A percentile compares a stretch with the other conserved stretches of the same genome.
These are phyloP conservation scores for Escovopsis sp. DNA, from an alignment of 2,329 filamentous ascomycete genomes.

Conservation along the genomic window DNA sequence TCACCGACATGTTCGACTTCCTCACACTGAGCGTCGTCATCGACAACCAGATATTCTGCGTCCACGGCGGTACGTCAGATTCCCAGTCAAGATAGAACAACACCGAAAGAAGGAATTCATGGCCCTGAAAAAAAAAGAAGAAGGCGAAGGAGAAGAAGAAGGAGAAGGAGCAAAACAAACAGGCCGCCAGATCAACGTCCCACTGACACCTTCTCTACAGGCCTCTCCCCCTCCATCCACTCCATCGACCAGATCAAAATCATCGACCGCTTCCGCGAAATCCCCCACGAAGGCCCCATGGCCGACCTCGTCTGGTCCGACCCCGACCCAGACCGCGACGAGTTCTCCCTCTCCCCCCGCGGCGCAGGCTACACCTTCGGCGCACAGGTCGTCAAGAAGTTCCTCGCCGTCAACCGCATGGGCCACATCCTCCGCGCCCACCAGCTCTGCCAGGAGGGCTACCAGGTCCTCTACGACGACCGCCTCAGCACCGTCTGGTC, in stretches of 20 bases:
- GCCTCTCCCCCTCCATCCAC: slow-evolving; percentile 80
- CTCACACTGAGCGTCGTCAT: slow-evolving; percentile 94
- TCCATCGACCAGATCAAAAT: slow-evolving; percentile 99
- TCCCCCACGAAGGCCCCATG: slow-evolving; percentile 97
- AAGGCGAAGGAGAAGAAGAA: no score
- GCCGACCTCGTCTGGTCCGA: slow-evolving; percentile 99
- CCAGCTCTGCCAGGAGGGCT: slow-evolving; percentile 95
- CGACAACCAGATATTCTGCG: slow-evolving; percentile 97
- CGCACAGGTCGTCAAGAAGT: slow-evolving; percentile 95
- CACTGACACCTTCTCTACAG: slow-evolving; percentile 21
- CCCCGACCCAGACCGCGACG: slow-evolving; percentile 90
- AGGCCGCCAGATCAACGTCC: no score
- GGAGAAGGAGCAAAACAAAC: neutral
- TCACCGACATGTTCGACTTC: slow-evolving; percentile 99
- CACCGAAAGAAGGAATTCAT: no score
- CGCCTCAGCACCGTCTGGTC: slow-evolving; percentile 94
- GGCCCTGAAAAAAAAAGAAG: no score
- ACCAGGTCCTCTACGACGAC: slow-evolving; percentile 93
- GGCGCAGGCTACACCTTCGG: slow-evolving; percentile 97
- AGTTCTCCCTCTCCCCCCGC: slow-evolving; percentile 85
- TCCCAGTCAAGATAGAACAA: no score
- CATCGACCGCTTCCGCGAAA: slow-evolving; percentile 96
- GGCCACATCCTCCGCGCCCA: slow-evolving; percentile 95
- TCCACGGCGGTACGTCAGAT: slow-evolving; percentile 66
- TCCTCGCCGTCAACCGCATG: slow-evolving; percentile 94